Percentiles rank a stretch among this genome's conserved stretches.
Evolutionary conservation across 345 rosid genomes (phyloP).

Genomic region (Eucalyptus cloeziana): DNA sequence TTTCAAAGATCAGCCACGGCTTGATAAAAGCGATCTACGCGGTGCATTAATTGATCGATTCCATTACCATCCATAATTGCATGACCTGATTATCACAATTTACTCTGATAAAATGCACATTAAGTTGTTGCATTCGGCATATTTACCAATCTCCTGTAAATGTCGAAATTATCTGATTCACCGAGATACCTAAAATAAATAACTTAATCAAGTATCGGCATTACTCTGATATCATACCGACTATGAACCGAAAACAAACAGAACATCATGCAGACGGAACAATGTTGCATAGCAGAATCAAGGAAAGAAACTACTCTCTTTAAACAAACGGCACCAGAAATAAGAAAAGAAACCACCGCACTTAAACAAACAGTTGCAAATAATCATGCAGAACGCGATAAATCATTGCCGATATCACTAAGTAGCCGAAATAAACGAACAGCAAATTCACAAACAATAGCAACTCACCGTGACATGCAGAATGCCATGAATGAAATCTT

Average conservation of each 20-base stretch:
- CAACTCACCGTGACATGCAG: rapidly evolving
- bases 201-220: background rate
- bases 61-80: background rate
- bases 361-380: background rate
- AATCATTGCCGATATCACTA: background rate
- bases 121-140: background rate
- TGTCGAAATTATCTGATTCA: rapidly evolving
- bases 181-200: background rate
- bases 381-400: background rate
- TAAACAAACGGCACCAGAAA: background rate
- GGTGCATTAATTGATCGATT: background rate
- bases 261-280: background rate
- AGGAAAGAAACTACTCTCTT: background rate
- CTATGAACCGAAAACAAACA: background rate
- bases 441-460: background rate
- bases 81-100: no score
- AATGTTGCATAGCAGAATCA: background rate
- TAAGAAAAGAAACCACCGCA: background rate
- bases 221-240: background rate
- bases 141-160: background rate
- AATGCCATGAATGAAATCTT: background rate
- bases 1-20: background rate
- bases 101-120: background rate
- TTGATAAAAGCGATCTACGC: background rate
- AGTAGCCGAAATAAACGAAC: background rate